Percentiles rank a stretch among this genome's conserved stretches.
phyloP scores from a whole-genome alignment of 352 stramenopile species.

The Peronosclerospora sorghi region DNA sequence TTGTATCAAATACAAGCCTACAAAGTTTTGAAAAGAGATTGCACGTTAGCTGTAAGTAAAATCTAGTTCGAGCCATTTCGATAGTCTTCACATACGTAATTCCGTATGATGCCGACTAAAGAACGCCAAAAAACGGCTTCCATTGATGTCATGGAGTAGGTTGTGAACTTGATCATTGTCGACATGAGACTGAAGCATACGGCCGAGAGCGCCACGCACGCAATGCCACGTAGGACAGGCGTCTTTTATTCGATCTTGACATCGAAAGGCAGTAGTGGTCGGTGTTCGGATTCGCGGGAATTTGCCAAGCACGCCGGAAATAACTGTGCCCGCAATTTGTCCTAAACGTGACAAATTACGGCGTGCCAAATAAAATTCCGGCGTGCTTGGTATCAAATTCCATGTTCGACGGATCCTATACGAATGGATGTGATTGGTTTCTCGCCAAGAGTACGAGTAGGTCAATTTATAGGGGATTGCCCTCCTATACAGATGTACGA shows the following conservation, averaged over 20 bases:
- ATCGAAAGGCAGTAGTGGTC: constrained; percentile 20
- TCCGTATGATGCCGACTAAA: constrained; percentile 36
- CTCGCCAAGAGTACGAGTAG: too few species aligned
- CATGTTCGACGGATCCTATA: too few species aligned
- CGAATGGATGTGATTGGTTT: too few species aligned
- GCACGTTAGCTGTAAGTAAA: neutral
- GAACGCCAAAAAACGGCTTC: constrained; percentile 76
- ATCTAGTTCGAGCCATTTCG: neutral
- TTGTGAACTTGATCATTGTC: constrained; percentile 68
- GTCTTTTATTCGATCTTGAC: constrained; percentile 19
- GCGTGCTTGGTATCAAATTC: too few species aligned
- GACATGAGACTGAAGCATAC: constrained; percentile 81
- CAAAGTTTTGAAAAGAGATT: neutral
- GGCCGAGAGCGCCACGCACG: constrained; percentile 54
- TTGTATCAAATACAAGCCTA: constrained; percentile 30
- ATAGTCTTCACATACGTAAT: constrained; percentile 33
- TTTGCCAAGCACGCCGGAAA: too few species aligned
- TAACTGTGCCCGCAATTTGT: too few species aligned
- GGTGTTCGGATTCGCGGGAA: constrained; percentile 11
- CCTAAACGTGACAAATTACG: too few species aligned
- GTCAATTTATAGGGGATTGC: too few species aligned
- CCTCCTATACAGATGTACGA: too few species aligned
- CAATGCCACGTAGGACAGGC: constrained; percentile 48
- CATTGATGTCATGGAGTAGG: constrained; percentile 65
- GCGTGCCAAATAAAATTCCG: too few species aligned